These are phyloP conservation scores for Candida corydali DNA, from an alignment of 805 yeast species.

Conservation along the genomic window DNA sequence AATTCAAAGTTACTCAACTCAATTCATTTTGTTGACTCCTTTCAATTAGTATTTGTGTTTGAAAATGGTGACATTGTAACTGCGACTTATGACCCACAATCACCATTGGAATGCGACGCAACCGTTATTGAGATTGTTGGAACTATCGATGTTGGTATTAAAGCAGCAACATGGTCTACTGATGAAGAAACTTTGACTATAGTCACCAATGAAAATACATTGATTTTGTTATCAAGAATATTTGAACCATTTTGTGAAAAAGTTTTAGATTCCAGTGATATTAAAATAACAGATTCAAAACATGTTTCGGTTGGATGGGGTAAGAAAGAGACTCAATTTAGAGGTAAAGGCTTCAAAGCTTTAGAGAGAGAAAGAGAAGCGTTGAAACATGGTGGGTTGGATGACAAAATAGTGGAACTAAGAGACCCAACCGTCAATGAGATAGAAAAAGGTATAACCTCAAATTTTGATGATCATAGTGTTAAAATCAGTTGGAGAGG, in stretches of 20 bases:
- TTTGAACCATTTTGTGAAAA: conserved; percentile 79
- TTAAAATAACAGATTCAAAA: conserved; percentile 53
- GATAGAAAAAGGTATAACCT: conserved; percentile 63
- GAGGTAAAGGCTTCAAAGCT: conserved; percentile 87
- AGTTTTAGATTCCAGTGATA: conserved; percentile 55
- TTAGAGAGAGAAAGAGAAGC: conserved; percentile 59
- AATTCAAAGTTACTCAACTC: conserved; percentile 45
- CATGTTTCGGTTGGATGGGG: conserved; percentile 99
- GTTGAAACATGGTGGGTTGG: conserved; percentile 63
- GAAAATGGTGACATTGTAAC: conserved; percentile 71
- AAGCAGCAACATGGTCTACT: conserved; percentile 79
- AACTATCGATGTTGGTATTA: conserved; percentile 69
- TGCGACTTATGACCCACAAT: conserved; percentile 54
- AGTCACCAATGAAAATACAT: conserved; percentile 56
- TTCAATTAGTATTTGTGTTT: conserved; percentile 62
- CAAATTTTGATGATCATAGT: conserved; percentile 48
- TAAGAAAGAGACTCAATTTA: conserved; percentile 90
- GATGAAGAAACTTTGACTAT: conserved; percentile 84
- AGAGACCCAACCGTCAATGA: conserved; percentile 87
- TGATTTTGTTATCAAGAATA: conserved; percentile 65
- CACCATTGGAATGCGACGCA: conserved; percentile 42
- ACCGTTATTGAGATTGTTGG: conserved; percentile 77
- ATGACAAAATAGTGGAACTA: conserved; percentile 54
- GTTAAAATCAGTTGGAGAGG: conserved; percentile 86
- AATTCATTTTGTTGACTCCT: conserved; percentile 66